Percentiles rank a stretch among this genome's conserved stretches.
These are phyloP conservation scores for Holtermannia corniformis DNA, from an alignment of 768 basidiomycete genomes.

Conservation along the genomic window DNA sequence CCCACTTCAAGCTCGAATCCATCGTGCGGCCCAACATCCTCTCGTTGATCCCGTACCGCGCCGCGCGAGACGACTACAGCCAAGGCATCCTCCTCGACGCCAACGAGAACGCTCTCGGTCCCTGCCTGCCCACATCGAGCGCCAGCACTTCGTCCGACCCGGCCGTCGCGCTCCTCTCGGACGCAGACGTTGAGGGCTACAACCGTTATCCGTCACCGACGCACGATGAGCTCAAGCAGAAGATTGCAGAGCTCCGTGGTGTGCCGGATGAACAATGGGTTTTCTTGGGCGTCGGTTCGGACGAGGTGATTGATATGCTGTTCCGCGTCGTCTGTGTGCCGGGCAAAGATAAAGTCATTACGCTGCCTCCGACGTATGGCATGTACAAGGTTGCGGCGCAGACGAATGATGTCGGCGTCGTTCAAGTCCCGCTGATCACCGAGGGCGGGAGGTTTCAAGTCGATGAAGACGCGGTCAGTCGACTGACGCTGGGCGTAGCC, in stretches of 20 bases:
- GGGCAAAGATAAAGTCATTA: conserved; percentile 67
- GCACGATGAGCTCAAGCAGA: conserved; percentile 64
- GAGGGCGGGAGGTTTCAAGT: conserved; percentile 78
- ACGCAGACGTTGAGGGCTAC: conserved; percentile 42
- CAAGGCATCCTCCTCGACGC: conserved; percentile 88
- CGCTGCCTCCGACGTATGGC: conserved; percentile 91
- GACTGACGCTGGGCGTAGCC: neutral
- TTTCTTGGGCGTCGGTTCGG: conserved; percentile 92
- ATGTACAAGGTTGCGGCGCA: conserved; percentile 95
- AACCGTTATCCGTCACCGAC: conserved; percentile 93
- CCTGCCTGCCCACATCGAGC: conserved; percentile 53
- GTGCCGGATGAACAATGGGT: conserved; percentile 60
- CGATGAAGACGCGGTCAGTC: conserved; percentile 59
- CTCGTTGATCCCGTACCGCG: conserved; percentile 81
- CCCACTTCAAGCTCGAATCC: conserved; percentile 73
- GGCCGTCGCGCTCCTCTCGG: conserved; percentile 8
- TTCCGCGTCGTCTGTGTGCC: conserved; percentile 83
- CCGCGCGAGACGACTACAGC: conserved; percentile 91
- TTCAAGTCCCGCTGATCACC: conserved; percentile 66
- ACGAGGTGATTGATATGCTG: conserved; percentile 90
- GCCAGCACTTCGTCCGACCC: neutral
- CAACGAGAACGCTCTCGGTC: conserved; percentile 92
- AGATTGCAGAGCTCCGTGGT: conserved; percentile 62
- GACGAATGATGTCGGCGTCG: conserved; percentile 79
- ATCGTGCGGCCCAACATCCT: conserved; percentile 93